Base-by-base conservation (phyloP, 2,329 filamentous ascomycete species). In the Botrytis hyacinthi region DNA sequence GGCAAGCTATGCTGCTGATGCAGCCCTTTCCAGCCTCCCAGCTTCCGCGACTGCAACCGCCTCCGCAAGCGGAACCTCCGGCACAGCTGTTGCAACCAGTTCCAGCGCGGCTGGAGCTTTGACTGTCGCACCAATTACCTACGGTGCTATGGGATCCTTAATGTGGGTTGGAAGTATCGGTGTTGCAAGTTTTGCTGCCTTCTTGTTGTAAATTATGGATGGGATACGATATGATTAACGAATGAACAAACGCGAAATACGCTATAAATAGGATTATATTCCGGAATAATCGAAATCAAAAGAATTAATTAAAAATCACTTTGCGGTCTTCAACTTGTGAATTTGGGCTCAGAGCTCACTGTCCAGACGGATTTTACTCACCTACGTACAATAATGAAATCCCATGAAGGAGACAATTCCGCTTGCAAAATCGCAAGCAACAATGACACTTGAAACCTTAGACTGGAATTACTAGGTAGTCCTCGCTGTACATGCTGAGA, bases 131-230 rank as follows among this genome's bases (percentile, higher is more conserved):
- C 51, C 65, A 8, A 46, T 46, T 29, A 69, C 69, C 22, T 72
- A 74, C 42, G 48, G 68, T 62, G 73, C 70, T 35, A n/a, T 75
- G 32, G 74, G 70, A 46, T 68, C 74, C 60, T 69, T 77, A 12
- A 40, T 48, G n/a, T 77, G 75, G 75, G 59, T 70, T 42, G 73
- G 67, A 48, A 67, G 74, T 32, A 35, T 76, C 54, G 72, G 73
- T 61, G 71, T 69, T 67, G 76, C 75, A n/a, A 74, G 66, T 5
- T 73, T 76, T 59, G 70, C 71, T 44, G 74, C 74, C 35, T 77
- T 71, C 62, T 69, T 76, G 59, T 66, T 75, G 71, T 77, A 73
- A 71, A 40, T 42, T 48, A 61, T 60, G 65, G 71, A 70, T 69
- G 10, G 20, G 35, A 37, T 63, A 22, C 32, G 29, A 37, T 68